A percentile compares a stretch with the other conserved stretches of the same genome.
phyloP scores from a whole-genome alignment of 768 basidiomycete genomes.

The Podaxis sp. region DNA sequence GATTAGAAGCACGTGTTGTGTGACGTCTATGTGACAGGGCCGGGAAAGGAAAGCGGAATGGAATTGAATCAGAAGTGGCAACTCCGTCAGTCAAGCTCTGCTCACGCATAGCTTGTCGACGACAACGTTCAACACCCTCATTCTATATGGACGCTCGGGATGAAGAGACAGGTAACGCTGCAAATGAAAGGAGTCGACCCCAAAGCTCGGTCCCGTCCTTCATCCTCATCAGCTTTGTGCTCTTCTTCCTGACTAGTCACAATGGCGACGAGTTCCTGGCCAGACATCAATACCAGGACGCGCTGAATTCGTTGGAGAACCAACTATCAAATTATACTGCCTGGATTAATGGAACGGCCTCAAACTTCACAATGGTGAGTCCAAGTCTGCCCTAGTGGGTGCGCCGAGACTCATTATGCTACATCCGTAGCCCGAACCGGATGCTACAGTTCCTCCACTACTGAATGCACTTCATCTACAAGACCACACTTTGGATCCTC shows the following conservation, averaged over 20 bases:
- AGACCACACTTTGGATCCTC: constrained; percentile 44
- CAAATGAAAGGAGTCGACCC: constrained; percentile 27
- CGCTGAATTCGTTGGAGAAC: constrained; percentile 54
- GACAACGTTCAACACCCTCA: not conserved
- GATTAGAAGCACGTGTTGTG: not conserved
- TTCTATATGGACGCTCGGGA: constrained; percentile 32
- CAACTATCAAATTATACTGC: constrained; percentile 73
- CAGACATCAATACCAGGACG: constrained; percentile 64
- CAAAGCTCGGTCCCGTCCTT: constrained; percentile 72
- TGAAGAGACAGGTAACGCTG: constrained; percentile 39
- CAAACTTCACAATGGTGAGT: constrained; percentile 67
- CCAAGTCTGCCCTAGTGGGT: constrained; percentile 5
- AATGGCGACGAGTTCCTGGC: constrained; percentile 66
- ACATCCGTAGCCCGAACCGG: constrained; percentile 44
- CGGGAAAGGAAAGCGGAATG: not conserved
- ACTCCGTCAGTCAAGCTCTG: constrained; percentile 4
- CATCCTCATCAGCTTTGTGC: constrained; percentile 69
- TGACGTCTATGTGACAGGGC: constrained; percentile 1
- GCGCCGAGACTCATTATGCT: constrained; percentile 9
- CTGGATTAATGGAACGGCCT: constrained; percentile 67
- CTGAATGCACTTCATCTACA: constrained; percentile 48
- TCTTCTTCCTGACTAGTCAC: constrained; percentile 80
- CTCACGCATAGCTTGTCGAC: constrained; percentile 11
- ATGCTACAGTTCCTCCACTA: constrained; percentile 43
- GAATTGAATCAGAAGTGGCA: not conserved